Evolutionary conservation across 108 stramenopile species (phyloP), one percentile per base, ranked within the genome.

Genomic region (Asterionellopsis glacialis): DNA sequence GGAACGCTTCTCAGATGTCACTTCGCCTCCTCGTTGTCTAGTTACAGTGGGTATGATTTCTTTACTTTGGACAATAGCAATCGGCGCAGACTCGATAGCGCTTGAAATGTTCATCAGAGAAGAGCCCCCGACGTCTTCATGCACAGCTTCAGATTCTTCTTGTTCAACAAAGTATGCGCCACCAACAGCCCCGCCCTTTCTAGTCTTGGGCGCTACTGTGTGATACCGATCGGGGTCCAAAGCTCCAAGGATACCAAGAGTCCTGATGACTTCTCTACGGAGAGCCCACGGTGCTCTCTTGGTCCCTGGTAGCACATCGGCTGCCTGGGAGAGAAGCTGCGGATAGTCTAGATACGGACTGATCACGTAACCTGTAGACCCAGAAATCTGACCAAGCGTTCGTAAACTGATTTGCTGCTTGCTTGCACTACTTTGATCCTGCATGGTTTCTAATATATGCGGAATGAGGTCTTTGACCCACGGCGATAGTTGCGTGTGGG

Each of bases 171-270:
- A 91, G 64, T 90, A 91, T 11, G 85, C 88, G 14, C 87, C 84
- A 23, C 91, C 88, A 38, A 77, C 79, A 33, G 81, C 90, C n/a
- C 90, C 87, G 43, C 82, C 81, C 70, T 88, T 83, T 43, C 85
- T 69, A n/a, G 82, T 58, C 53, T 75, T 85, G 11, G 78, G 68
- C 21, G 76, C 81, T 22, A 81, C 64, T 12, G 70, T 63, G 13
- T 76, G 74, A 59, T 84, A 81, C 38, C 83, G 61, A 71, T 94
- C 90, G 26, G 98, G 98, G 72, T 98, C 97, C 11, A 99, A 63
- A 10, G 98, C 97, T 50, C 98, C 98, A 14, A 99, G 69, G 18
- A 91, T 78, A 19, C 98, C 98, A 38, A 98, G 75, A 3, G 93
- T 90, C 11, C 97, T 71, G 55, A 99, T 83, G 5, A 93, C 94